Evolutionary conservation across 116 monocot genomes (phyloP).

Genomic region (Papilionanthe hybrid): DNA sequence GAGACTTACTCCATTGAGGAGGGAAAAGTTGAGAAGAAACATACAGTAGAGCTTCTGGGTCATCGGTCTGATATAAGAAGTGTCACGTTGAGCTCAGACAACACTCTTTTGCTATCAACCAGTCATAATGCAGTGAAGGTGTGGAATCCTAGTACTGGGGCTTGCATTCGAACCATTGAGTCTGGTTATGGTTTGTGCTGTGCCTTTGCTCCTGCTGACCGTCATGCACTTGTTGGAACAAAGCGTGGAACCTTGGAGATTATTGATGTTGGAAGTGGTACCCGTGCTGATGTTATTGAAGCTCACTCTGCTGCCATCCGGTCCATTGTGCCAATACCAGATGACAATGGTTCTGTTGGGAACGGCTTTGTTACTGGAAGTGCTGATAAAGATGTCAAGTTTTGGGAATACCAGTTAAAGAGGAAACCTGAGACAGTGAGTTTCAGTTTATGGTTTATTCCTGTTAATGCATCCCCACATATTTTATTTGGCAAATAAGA

Average conservation of each 20-base stretch:
- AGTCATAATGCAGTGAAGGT: conserved; percentile 92
- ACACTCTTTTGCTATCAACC: conserved; percentile 73
- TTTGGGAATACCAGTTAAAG: conserved; percentile 76
- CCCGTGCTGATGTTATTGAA: conserved; percentile 54
- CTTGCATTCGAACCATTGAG: conserved; percentile 78
- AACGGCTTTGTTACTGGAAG: conserved; percentile 83
- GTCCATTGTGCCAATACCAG: conserved; percentile 55
- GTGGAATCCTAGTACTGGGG: conserved; percentile 86
- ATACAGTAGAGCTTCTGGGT: conserved; percentile 74
- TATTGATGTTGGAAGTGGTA: conserved; percentile 83
- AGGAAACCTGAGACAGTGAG: conserved; percentile 54
- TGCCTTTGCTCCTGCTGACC: conserved; percentile 65
- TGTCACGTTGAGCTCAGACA: conserved; percentile 68
- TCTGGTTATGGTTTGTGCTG: conserved; percentile 83
- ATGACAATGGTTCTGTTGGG: conserved; percentile 33
- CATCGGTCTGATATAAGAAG: conserved; percentile 91
- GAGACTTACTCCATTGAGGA: conserved; percentile 65
- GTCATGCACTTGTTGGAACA: conserved; percentile 84
- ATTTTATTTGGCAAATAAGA: background rate
- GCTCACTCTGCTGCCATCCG: conserved; percentile 62
- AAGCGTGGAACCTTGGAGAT: conserved; percentile 73
- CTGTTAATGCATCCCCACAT: background rate
- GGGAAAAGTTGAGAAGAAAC: conserved; percentile 39
- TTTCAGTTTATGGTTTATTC: conserved; percentile 5
- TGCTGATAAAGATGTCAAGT: conserved; percentile 76